Base-by-base conservation (phyloP, 768 basidiomycete genomes). In the Collybia nuda region DNA sequence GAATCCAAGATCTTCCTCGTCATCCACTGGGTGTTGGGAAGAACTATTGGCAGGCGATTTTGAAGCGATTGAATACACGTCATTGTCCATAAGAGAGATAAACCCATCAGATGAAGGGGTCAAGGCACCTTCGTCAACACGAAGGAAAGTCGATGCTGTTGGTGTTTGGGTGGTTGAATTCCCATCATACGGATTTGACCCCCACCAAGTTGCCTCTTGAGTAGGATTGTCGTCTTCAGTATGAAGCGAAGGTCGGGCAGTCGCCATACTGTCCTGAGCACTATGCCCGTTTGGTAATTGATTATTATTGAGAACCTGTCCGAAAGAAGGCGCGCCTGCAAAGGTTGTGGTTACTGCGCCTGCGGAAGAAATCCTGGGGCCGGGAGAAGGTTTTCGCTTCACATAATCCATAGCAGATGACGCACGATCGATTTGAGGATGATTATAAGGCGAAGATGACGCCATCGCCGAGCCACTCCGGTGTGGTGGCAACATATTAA, bases 1-100 rank as follows among this genome's bases (percentile, higher is more conserved):
- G 54, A 98, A 78, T 1, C 97, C 97, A 44, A 99, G 78, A 62
- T 97, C 93, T 39, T 96, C 93, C 0, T 85, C 85, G 11, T 88
- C 87, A 1, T 88, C 88, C 23, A 56, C 46, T 6, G 56, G 44
- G 26, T 43, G 58, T 11, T 55, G 50, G 40, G 50, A 32, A 22
- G 43, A 28, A 37, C 44, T 47, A 40, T 53, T 56, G 11, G 57
- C 48, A 17, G 63, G 51, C 15, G 65, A 52, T 15, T 54, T 50
- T 15, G 70, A 62, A 0, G 62, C 63, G 32, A 76, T 65, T 3
- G 78, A 68, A 28, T 79, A 75, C 8, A 76, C 63, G 29, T 76
- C 66, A 22, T 69, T 73, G 57, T 90, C 88, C 91, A 94, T 93
- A 19, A 90, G 72, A 6, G 91, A 93, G 38, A 94, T 80, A 58